Conservation (phyloP, 164 flowering plant genomes). For the Tetracentron sinense region DNA sequence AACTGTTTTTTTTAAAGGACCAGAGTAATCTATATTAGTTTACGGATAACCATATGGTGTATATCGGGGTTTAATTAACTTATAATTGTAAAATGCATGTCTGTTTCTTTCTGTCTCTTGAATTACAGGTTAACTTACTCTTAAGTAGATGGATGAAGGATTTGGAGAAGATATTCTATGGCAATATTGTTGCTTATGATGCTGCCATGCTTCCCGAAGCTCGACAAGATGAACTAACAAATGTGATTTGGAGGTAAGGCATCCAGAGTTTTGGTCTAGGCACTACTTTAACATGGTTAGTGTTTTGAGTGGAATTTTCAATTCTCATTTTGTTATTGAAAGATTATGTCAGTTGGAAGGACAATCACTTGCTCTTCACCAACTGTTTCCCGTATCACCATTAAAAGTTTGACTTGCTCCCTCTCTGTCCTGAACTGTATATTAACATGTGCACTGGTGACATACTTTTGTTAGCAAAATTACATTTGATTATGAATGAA, state of each 20-base stretch:
- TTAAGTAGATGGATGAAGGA: constrained; percentile 90
- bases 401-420: neutral
- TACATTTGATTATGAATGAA: neutral
- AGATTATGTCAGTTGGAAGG: neutral
- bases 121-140: constrained; percentile 76
- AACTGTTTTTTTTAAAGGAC: too few relatives aligned
- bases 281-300: neutral
- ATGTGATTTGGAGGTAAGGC: constrained; percentile 74
- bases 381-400: neutral
- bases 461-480: neutral
- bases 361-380: neutral
- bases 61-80: neutral
- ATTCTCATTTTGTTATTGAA: neutral
- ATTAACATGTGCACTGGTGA: neutral
- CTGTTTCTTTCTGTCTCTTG: neutral
- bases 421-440: neutral
- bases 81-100: too few relatives aligned
- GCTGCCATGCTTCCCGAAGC: constrained; percentile 85
- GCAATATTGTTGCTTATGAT: constrained; percentile 95
- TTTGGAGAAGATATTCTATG: constrained; percentile 93
- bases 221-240: constrained; percentile 55
- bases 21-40: neutral
- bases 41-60: too few relatives aligned
- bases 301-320: neutral
- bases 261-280: neutral